Base-by-base conservation (phyloP, 805 yeast species). In the Barnettozyma populi region DNA sequence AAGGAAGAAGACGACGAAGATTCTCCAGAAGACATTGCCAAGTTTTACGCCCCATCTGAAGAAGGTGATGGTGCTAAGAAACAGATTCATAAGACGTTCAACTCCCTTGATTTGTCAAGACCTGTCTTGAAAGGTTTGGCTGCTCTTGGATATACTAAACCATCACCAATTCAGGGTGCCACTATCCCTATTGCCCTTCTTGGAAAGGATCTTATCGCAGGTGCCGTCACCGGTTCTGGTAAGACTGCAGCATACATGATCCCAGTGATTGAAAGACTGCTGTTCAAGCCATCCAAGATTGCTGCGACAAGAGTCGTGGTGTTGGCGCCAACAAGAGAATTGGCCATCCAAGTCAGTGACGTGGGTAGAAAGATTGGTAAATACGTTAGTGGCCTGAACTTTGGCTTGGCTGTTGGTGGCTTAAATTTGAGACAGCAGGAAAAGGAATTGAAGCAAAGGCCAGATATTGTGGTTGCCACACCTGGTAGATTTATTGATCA, bases 141-240 rank as follows among this genome's bases (percentile, higher is more conserved):
- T 13, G 82, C 82, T 29, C 72, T 94, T 35, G 95, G 95, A 7
- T 94, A 90, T 64, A 63, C 80, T n/a, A 78, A 76, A 43, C 99
- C 99, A 7, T 86, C 97, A 0, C 96, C 97, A 13, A 88, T 94
- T 70, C 99, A 94, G 71, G 75, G 90, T 51, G 86, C 97, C 1
- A 80, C 95, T 8, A 90, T 94, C 52, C 99, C 99, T 13, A 82
- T 92, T 48, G 96, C 97, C 1, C 73, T 94, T 36, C 65, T 87
- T 52, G 99, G 99, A 59, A 92, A 88, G 63, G 99, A 94, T 68
- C 81, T 94, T 44, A 97, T 94, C 59, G 99, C 98, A 16, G 98
- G 98, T 73, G 99, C 99, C 32, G 96, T 88, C 21, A 94, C 99
- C 5, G 99, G 99, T 72, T 92, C 98, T 19, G 99, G 99, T 78